Evolutionary conservation across 495 filamentous ascomycete species (phyloP).

Genomic region (Rostrohypoxylon terebratum): DNA sequence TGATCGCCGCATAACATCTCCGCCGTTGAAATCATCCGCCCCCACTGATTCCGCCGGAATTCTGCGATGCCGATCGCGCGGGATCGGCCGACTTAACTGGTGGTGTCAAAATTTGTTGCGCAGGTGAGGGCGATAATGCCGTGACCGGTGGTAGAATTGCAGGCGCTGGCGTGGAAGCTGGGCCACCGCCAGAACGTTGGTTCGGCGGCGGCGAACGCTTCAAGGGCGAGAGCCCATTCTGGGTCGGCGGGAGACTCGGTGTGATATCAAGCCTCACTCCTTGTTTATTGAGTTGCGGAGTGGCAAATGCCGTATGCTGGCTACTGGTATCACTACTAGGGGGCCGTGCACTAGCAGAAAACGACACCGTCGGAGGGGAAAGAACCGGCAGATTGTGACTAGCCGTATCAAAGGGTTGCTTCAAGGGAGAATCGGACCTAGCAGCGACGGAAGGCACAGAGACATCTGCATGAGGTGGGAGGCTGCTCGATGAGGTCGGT

Average conservation of each 20-base stretch:
- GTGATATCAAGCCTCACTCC: constrained; percentile 39
- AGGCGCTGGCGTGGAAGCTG: constrained; percentile 47
- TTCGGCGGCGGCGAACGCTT: constrained; percentile 70
- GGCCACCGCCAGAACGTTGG: constrained; percentile 42
- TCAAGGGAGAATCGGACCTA: constrained; percentile 42
- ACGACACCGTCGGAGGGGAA: constrained; percentile 38
- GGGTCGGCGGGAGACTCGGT: constrained; percentile 64
- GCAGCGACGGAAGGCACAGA: constrained; percentile 33
- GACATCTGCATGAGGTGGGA: constrained; percentile 42
- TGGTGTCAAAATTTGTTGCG: constrained; percentile 61
- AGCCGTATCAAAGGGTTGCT: constrained; percentile 43
- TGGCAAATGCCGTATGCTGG: constrained; percentile 36
- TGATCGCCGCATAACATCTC: neutral
- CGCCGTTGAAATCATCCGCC: constrained; percentile 17
- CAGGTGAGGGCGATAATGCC: constrained; percentile 65
- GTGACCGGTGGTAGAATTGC: constrained; percentile 64
- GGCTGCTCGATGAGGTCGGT: constrained; percentile 43
- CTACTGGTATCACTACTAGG: constrained; percentile 28
- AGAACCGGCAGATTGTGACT: constrained; percentile 37
- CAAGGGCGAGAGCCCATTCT: constrained; percentile 78
- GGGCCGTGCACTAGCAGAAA: constrained; percentile 29
- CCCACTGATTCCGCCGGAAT: constrained; percentile 23
- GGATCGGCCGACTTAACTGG: constrained; percentile 62
- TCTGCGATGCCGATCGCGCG: constrained; percentile 36
- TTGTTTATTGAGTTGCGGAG: constrained; percentile 46